Evolutionary conservation across 106 monocot genomes (phyloP).

Genomic region (Iris macrosiphon): DNA sequence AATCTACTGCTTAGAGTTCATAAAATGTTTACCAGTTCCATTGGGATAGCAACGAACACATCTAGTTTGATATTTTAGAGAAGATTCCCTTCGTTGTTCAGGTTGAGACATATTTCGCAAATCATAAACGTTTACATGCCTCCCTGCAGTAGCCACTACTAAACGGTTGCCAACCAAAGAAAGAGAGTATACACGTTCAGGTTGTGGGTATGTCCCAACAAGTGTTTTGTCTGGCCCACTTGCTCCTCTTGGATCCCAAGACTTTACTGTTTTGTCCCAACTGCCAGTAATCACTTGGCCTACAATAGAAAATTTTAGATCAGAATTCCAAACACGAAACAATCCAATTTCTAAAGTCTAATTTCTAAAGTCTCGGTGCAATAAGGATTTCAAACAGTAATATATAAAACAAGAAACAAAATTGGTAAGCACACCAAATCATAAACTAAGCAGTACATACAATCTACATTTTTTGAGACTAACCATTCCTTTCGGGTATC

Average conservation of each 20-base stretch:
- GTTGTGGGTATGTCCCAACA: constrained; percentile 81
- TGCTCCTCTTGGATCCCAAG: constrained; percentile 98
- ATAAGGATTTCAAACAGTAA: no score
- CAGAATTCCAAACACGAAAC: no score
- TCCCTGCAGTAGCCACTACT: constrained; percentile 94
- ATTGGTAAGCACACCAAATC: no score
- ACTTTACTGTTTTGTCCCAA: constrained; percentile 96
- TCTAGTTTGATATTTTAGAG: constrained; percentile 97
- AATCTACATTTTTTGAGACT: no score
- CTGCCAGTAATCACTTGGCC: constrained; percentile 97
- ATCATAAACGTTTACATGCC: constrained; percentile 96
- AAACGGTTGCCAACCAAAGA: constrained; percentile 74
- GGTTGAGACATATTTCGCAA: constrained; percentile 97
- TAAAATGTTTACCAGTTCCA: constrained; percentile 66
- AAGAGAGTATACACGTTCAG: constrained; percentile 93
- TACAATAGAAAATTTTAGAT: constrained; percentile 17
- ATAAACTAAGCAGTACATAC: no score
- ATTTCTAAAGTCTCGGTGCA: no score
- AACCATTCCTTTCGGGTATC: no score
- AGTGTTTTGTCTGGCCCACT: constrained; percentile 73
- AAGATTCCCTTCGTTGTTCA: constrained; percentile 86
- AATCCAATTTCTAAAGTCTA: no score
- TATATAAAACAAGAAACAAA: no score
- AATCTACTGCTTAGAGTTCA: no score
- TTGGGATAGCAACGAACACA: constrained; percentile 97